Evolutionary conservation across 352 stramenopile species (phyloP), one percentile per base, ranked within the genome.

Genomic region (Elongisporangium prolatum): DNA sequence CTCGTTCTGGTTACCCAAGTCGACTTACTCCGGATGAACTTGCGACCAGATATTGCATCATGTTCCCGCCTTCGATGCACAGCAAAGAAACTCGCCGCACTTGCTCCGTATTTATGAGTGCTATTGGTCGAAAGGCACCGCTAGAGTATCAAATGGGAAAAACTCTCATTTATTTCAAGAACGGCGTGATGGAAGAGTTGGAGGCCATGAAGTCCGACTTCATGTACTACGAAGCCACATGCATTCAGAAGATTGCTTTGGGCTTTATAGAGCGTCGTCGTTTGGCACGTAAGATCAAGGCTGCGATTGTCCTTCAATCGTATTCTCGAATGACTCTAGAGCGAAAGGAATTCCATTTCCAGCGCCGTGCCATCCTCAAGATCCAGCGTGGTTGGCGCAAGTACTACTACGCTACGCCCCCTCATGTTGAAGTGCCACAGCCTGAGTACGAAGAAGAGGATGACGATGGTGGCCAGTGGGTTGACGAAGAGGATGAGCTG

Each of bases 121-220:
- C 82, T 14, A 93, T 94, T 47, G 87, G 86, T 20, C 83, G 85
- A 20, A 89, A 92, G 68, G 80, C 84, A 11, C 86, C 86, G 7
- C 63, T 96, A 17, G 87, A 96, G 65, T 96, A 91, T 50, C 87
- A 96, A 57, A 95, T 96, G 79, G 87, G 87, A 38, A 98, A 98
- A 65, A 98, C 89, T n/a, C 81, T 96, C 17, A 85, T 98, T 18
- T 99, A 98, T 80, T 98, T 98, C 74, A 96, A 96, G 72, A 91
- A 93, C 52, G 95, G 95, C 53, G 92, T 97, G 24, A 89, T 98
- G 71, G 96, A 99, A 71, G 80, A 91, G 61, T 78, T 98, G 16
- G 96, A 99, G 71, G 86, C 84, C 17, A 93, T 96, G 84, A 96
- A 96, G 71, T 94, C 84, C 11, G 86, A 96, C 62, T 96, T 96